These are phyloP conservation scores for Claviceps sp. DNA, from an alignment of 2,329 filamentous ascomycete genomes.

Conservation along the genomic window DNA sequence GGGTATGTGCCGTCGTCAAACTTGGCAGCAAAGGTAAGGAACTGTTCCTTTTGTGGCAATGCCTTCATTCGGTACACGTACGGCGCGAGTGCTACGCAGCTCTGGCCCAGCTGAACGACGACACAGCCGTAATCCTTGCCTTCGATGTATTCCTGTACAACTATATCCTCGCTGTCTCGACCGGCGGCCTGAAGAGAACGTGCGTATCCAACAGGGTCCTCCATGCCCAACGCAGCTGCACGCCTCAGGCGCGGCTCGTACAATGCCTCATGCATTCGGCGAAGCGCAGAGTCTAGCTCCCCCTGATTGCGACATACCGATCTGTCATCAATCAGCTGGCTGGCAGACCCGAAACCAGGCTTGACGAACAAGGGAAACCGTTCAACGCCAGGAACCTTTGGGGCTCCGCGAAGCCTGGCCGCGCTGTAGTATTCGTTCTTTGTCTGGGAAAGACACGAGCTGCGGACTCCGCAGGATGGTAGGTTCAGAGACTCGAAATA, in stretches of 20 bases:
- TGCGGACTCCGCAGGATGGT: background rate
- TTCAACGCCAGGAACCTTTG: background rate
- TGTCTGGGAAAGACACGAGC: background rate
- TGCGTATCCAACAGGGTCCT: background rate
- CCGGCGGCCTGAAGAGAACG: background rate
- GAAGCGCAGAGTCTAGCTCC: background rate
- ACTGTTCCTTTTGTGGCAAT: background rate
- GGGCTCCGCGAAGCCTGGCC: background rate
- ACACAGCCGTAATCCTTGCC: background rate
- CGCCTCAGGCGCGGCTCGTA: background rate
- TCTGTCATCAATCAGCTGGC: background rate
- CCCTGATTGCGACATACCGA: background rate
- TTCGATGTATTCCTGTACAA: slow-evolving; percentile 1
- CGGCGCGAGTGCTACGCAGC: background rate
- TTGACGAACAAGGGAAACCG: slow-evolving; percentile 1
- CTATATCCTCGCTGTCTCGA: background rate
- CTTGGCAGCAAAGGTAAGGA: slow-evolving; percentile 1
- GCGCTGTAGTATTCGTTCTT: background rate
- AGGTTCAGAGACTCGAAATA: background rate
- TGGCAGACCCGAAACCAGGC: background rate
- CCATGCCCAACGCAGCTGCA: background rate
- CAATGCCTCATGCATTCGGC: background rate
- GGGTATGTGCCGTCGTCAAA: background rate
- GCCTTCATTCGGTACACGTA: background rate
- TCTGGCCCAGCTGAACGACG: background rate